Percentiles rank a stretch among this genome's conserved stretches.
Conservation (phyloP, 768 basidiomycete species). For the Phaeolepiota aurea region DNA sequence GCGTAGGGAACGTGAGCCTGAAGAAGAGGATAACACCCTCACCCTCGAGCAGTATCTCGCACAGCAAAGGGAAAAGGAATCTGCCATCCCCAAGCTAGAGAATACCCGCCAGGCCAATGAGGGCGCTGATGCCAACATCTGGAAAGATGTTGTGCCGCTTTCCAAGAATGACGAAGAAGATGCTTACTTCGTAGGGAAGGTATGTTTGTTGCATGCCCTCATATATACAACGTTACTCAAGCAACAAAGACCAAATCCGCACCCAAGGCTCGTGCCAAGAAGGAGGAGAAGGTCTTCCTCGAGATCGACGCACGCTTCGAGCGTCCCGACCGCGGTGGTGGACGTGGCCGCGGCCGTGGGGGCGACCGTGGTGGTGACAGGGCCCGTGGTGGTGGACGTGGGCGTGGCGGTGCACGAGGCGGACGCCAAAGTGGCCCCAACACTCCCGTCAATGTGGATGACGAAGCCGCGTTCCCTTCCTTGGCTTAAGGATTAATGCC, state of each 20-base stretch:
- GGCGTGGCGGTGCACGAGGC: slow-evolving; percentile 35
- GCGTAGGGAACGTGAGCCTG: slow-evolving; percentile 52
- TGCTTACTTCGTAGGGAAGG: slow-evolving; percentile 88
- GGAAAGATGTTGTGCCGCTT: slow-evolving; percentile 65
- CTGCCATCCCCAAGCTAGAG: slow-evolving; percentile 72
- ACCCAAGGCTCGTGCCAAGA: slow-evolving; percentile 65
- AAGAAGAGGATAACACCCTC: slow-evolving; percentile 90
- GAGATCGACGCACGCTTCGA: slow-evolving; percentile 90
- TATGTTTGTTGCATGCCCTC: slow-evolving; percentile 21
- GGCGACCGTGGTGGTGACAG: slow-evolving; percentile 17
- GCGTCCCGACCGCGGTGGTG: slow-evolving; percentile 61
- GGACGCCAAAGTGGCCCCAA: slow-evolving; percentile 33
- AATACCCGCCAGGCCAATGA: slow-evolving; percentile 72
- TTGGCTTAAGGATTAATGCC: slow-evolving; percentile 39
- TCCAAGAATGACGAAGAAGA: slow-evolving; percentile 65
- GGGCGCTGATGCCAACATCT: slow-evolving; percentile 58
- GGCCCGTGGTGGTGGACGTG: slow-evolving; percentile 28
- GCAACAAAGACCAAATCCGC: slow-evolving; percentile 46
- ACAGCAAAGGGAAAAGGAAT: slow-evolving; percentile 60
- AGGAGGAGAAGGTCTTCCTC: slow-evolving; percentile 86
- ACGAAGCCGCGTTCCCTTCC: slow-evolving; percentile 86
- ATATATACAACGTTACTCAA: slow-evolving; percentile 7
- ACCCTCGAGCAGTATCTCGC: slow-evolving; percentile 92
- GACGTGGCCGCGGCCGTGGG: slow-evolving; percentile 23
- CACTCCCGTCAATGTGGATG: slow-evolving; percentile 60